phyloP scores from a whole-genome alignment of 2,329 filamentous ascomycete species.

The Rutstroemia sp. region DNA sequence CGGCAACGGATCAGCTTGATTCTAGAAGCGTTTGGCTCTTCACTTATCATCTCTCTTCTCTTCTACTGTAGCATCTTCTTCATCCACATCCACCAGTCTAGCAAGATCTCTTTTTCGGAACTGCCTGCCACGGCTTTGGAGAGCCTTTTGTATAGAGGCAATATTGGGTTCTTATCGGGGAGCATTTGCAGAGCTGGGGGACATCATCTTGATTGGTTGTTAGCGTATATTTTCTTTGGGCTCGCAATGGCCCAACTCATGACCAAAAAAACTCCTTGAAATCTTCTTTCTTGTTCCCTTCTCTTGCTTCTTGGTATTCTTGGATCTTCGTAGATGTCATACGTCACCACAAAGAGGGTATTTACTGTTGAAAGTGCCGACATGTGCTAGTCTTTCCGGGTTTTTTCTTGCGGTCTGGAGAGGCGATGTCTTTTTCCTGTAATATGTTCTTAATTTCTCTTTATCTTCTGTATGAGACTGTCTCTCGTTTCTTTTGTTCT shows the following conservation, averaged over 20 bases:
- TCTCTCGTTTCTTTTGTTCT: not conserved
- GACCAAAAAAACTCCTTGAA: not conserved
- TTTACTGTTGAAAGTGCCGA: no score
- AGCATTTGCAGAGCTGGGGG: conserved; percentile 6
- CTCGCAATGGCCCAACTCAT: not conserved
- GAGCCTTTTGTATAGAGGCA: conserved; percentile 27
- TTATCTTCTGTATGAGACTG: no score
- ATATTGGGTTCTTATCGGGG: conserved; percentile 1
- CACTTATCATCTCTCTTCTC: conserved; percentile 14
- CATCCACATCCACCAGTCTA: conserved; percentile 14
- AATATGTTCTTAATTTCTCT: no score
- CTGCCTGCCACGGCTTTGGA: conserved; percentile 13
- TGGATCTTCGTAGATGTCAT: no score
- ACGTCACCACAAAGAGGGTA: no score
- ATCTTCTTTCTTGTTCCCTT: not conserved
- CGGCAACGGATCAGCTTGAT: conserved; percentile 22
- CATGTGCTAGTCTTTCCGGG: no score
- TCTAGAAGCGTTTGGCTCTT: not conserved
- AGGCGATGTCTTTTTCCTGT: no score
- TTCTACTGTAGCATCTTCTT: conserved; percentile 30
- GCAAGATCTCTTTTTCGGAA: conserved; percentile 14
- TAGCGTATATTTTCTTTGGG: conserved; percentile 6
- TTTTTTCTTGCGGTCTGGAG: no score
- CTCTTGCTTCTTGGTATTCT: not conserved
- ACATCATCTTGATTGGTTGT: conserved; percentile 8